Evolutionary conservation across 2,329 filamentous ascomycete species (phyloP), one percentile per base, ranked within the genome.

Genomic region (Trichoderma endophyticum): DNA sequence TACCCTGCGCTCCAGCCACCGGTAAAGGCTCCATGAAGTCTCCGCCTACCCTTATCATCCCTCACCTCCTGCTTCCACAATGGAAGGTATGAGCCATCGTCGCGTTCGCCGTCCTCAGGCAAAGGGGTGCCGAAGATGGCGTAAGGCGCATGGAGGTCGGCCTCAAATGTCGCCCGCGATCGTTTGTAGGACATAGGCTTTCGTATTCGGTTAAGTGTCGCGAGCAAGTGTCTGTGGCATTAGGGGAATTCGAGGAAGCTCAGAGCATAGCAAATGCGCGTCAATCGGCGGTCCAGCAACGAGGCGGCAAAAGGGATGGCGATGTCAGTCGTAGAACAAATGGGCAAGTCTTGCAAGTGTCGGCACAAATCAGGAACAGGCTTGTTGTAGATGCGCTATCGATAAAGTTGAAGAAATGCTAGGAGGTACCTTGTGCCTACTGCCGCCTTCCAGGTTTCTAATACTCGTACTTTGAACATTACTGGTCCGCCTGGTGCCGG

Each of bases 11-110:
- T 98, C 84, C 93, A 99, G 34, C 96, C 96, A 76, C 96, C 96
- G 1, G 94, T 98, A 79, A 99, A 99, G 74, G 96, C 96, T 74
- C 96, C 96, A 82, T 99, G 96, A 4, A 99, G 86, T 69, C 96
- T 90, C 82, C 97, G 95, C 76, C 95, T 87, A 18, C 96, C 96
- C 75, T 91, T 91, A 79, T 98, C 96, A 82, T 99, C 96, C 72
- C 92, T 93, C 80, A 97, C 95, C 80, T 98, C 95, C 85, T 99
- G 96, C 84, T 98, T 97, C 94, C 96, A 98, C n/a, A 97, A 83
- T 0, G 96, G 96, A 18, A 97, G 89, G 79, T 95, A 98, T 54
- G 93, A 94, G 73, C 95, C 95, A 84, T 98, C 93, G 81, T 98
- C 95, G 77, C 94, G 91, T 24, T 93, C 89, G 63, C 91, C 86